Evolutionary conservation across 1,284 basidiomycete genomes (phyloP).

Genomic region (Trametes versicolor): DNA sequence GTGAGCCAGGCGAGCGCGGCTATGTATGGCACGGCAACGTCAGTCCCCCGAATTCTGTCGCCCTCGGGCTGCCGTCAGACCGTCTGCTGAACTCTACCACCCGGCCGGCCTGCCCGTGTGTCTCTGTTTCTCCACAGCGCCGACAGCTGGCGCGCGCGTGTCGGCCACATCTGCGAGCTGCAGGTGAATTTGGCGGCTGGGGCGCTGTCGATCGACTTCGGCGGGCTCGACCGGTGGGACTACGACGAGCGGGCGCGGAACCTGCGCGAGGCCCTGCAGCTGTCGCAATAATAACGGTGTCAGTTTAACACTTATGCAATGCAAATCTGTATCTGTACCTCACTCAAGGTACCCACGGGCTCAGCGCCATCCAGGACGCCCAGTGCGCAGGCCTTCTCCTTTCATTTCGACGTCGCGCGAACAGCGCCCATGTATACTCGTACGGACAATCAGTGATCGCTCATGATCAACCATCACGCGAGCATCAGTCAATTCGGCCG

Average conservation of each 20-base stretch:
- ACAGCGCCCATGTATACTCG: constrained; percentile 22
- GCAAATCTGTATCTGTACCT: not conserved
- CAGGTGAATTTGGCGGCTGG: constrained; percentile 71
- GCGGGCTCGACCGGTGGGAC: constrained; percentile 79
- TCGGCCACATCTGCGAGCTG: constrained; percentile 73
- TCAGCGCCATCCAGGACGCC: no score
- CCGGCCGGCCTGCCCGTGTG: not conserved
- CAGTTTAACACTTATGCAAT: not conserved
- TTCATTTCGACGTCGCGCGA: constrained; percentile 1
- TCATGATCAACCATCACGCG: constrained; percentile 30
- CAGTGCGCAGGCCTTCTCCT: not conserved
- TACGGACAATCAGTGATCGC: constrained; percentile 27
- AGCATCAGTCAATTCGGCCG: constrained; percentile 22
- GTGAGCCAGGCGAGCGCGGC: constrained; percentile 65
- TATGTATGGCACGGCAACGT: constrained; percentile 80
- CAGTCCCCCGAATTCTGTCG: constrained; percentile 43
- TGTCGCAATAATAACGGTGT: constrained; percentile 19
- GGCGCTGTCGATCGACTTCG: constrained; percentile 78
- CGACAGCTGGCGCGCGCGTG: constrained; percentile 81
- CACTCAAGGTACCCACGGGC: no score
- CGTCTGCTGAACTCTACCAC: not conserved
- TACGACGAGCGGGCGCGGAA: constrained; percentile 69
- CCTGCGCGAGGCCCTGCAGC: constrained; percentile 55
- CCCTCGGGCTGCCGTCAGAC: constrained; percentile 5
- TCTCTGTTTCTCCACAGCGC: constrained; percentile 55